Base-by-base conservation (phyloP, 495 filamentous ascomycete genomes). In the Penicillium canescens region DNA sequence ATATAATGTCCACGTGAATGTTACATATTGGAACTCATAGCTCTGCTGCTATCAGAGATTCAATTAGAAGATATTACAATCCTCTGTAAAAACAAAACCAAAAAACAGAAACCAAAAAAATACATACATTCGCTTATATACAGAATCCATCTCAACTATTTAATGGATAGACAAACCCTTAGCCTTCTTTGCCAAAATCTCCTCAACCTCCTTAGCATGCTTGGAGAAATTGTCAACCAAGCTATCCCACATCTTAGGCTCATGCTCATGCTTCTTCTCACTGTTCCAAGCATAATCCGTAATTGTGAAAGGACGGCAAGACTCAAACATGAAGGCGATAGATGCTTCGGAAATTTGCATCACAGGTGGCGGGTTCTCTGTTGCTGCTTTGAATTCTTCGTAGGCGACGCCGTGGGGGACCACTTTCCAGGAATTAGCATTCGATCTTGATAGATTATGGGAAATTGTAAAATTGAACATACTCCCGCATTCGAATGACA, bases 271-370 rank as follows among this genome's bases (percentile, higher is more conserved):
- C 61, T 68, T 74, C 70, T 82, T 77, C n/a, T 69, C 59, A 39
- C 74, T 78, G 20, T 70, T 78, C 75, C 73, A 80, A 12, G 78
- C 77, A 59, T 70, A 82, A 11, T 81, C 78, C 0, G 78, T 78
- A 40, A 81, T 77, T 0, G 77, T 79, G 56, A 80, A 81, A 2
- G 73, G 72, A 9, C 76, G 63, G 18, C 66, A 68, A 37, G 73
- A 80, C 66, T 85, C 82, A 51, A 84, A 82, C 79, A 92, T 92
- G 56, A 79, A 77, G 6, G 78, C 79, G 16, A 83, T 69, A 1
- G 75, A 72, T 2, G 71, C 77, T 52, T 77, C 53, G 7, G 73
- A 78, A 55, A 81, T 81, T 18, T 70, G 69, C 73, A 72, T 77
- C 24, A 66, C 72, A 0, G 76, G 76, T 3, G 74, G 75, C 4